Evolutionary conservation across 1,284 basidiomycete genomes (phyloP).

Genomic region (Rhodotorula sp.): DNA sequence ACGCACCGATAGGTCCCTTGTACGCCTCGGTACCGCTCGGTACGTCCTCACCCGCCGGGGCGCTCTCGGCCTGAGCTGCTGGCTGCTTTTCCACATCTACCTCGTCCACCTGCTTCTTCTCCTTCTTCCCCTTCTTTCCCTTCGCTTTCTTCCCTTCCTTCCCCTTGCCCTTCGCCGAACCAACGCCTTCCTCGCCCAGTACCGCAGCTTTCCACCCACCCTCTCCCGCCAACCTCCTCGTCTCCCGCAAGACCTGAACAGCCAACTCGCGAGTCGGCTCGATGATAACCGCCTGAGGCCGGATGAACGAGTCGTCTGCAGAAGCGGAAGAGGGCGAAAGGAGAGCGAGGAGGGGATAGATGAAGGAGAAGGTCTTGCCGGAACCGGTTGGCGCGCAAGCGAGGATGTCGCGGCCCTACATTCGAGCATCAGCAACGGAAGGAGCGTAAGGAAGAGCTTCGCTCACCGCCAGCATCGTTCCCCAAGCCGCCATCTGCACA

Average conservation of each 20-base stretch:
- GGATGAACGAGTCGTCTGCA: background rate
- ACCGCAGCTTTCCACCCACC: constrained; percentile 79
- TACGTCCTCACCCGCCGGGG: background rate
- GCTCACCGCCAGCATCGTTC: constrained; percentile 46
- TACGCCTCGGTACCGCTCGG: background rate
- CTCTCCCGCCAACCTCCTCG: constrained; percentile 73
- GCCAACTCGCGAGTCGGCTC: constrained; percentile 96
- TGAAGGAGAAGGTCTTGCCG: constrained; percentile 87
- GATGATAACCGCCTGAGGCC: constrained; percentile 62
- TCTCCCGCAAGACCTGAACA: constrained; percentile 92
- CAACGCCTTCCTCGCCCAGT: constrained; percentile 64
- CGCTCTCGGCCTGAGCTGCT: background rate
- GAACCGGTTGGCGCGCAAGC: constrained; percentile 93
- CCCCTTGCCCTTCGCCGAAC: background rate
- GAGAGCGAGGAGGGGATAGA: constrained; percentile 70
- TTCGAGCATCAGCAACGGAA: background rate
- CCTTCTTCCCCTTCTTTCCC: constrained; percentile 33
- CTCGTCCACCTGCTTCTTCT: background rate
- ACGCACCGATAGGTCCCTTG: constrained; percentile 11
- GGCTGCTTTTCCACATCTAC: constrained; percentile 1
- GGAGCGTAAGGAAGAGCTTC: background rate
- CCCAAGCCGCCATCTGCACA: constrained; percentile 49
- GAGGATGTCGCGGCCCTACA: constrained; percentile 70
- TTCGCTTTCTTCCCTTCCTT: constrained; percentile 43
- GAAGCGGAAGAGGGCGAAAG: constrained; percentile 4